Conservation (phyloP, 2,329 filamentous ascomycete species). For the Hymenoscyphus fructigenus region DNA sequence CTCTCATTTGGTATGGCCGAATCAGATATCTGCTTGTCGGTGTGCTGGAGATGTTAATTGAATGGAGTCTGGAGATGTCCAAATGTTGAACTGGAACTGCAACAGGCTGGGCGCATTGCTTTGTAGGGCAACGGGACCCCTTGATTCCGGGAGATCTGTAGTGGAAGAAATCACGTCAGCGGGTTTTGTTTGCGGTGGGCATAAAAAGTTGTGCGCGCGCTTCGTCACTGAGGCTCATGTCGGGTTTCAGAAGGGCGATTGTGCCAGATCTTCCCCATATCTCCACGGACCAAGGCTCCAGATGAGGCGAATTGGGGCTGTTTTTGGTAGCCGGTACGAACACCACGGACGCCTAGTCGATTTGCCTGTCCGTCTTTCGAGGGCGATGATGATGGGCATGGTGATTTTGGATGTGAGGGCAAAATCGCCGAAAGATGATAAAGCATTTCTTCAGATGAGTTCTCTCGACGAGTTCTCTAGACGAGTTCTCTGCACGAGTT, state of each 20-base stretch:
- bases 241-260: background rate
- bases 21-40: background rate
- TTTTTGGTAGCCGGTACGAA: too few relatives aligned
- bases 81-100: background rate
- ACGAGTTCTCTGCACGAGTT: too few relatives aligned
- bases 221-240: slow-evolving; percentile 1
- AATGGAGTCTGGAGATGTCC: too few relatives aligned
- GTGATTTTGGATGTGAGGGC: background rate
- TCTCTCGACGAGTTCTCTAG: too few relatives aligned
- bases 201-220: background rate
- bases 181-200: background rate
- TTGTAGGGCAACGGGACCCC: background rate
- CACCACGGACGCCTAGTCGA: background rate
- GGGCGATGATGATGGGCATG: background rate
- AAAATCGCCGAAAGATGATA: background rate
- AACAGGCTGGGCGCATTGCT: background rate
- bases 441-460: background rate
- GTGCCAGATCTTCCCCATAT: slow-evolving; percentile 1
- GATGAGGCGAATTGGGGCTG: background rate
- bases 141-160: background rate
- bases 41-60: background rate
- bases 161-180: background rate
- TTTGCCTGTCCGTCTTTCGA: background rate
- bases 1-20: background rate
- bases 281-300: background rate